A percentile compares a stretch with the other conserved stretches of the same genome.
These are phyloP conservation scores for Cordyceps javanica DNA, from an alignment of 2,329 filamentous ascomycete genomes.

Conservation along the genomic window DNA sequence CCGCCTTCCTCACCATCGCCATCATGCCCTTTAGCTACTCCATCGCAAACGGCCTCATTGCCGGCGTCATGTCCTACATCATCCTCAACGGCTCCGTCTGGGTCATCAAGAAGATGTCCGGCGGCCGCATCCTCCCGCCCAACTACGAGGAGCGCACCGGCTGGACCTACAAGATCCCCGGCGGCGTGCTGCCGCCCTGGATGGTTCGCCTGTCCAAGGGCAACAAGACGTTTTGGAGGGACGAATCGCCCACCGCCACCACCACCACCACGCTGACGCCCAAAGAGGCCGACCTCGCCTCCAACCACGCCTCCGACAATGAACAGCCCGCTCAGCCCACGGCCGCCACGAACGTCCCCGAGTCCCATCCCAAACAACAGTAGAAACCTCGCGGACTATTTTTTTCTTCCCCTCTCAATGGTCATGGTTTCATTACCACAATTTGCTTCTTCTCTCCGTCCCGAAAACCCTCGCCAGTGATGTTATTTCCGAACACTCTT, in stretches of 20 bases:
- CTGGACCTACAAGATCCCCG: constrained; percentile 73
- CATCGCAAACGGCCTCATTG: constrained; percentile 81
- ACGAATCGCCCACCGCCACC: constrained; percentile 16
- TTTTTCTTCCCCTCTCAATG: neutral
- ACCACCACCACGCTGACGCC: neutral
- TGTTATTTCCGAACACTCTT: constrained; percentile 13
- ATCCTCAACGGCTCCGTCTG: constrained; percentile 67
- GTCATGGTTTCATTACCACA: neutral
- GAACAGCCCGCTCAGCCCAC: neutral
- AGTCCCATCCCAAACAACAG: neutral
- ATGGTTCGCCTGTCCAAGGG: constrained; percentile 55
- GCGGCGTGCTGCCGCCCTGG: constrained; percentile 72
- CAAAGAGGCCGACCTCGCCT: constrained; percentile 10
- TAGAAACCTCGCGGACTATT: neutral
- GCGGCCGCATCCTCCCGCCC: constrained; percentile 65
- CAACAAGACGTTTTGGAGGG: constrained; percentile 68
- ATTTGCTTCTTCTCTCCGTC: neutral
- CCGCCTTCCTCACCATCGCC: constrained; percentile 76
- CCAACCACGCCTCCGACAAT: constrained; percentile 7
- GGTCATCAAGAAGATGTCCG: constrained; percentile 58
- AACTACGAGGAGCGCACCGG: constrained; percentile 72
- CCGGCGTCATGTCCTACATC: constrained; percentile 70
- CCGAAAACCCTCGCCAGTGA: neutral
- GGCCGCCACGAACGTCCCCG: neutral
- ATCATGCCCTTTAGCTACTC: constrained; percentile 89